Conservation (phyloP, 73 alveolate species). For the Symbiodinium pilosum region DNA sequence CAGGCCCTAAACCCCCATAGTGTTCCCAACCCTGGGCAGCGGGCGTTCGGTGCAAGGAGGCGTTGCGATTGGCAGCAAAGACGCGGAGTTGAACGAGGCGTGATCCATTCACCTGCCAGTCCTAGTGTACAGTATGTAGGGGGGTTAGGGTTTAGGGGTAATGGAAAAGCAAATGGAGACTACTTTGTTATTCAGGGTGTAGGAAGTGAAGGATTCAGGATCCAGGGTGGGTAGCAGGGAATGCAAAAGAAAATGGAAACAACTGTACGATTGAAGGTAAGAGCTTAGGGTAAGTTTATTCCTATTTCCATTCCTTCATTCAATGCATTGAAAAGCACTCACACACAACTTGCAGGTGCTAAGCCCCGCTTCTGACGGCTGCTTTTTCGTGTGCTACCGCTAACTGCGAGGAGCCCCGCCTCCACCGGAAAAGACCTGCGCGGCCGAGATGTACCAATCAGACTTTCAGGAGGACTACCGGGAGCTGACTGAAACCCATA, state of each 20-base stretch:
- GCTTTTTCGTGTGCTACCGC: background rate
- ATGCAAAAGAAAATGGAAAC: too few relatives aligned
- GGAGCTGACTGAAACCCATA: too few relatives aligned
- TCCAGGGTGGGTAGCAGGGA: too few relatives aligned
- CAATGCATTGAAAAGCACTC: background rate
- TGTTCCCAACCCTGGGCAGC: background rate
- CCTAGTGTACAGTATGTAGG: too few relatives aligned
- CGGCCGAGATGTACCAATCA: background rate
- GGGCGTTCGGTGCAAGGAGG: background rate
- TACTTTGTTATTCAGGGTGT: too few relatives aligned
- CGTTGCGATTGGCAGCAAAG: background rate
- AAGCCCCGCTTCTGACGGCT: background rate
- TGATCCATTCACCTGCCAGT: conserved; percentile 39
- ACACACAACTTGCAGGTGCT: background rate
- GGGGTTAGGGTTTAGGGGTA: too few relatives aligned
- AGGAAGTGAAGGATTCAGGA: too few relatives aligned
- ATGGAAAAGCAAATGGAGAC: too few relatives aligned
- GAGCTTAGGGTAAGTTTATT: too few relatives aligned
- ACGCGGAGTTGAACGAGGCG: conserved; percentile 34
- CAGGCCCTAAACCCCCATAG: too few relatives aligned
- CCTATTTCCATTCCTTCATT: too few relatives aligned
- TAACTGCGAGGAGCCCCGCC: background rate
- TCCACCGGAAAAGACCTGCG: background rate
- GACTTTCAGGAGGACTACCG: background rate
- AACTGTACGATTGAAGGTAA: too few relatives aligned